phyloP scores from a whole-genome alignment of 129 eudicot genomes.

The Pseudognaphalium luteoalbum region DNA sequence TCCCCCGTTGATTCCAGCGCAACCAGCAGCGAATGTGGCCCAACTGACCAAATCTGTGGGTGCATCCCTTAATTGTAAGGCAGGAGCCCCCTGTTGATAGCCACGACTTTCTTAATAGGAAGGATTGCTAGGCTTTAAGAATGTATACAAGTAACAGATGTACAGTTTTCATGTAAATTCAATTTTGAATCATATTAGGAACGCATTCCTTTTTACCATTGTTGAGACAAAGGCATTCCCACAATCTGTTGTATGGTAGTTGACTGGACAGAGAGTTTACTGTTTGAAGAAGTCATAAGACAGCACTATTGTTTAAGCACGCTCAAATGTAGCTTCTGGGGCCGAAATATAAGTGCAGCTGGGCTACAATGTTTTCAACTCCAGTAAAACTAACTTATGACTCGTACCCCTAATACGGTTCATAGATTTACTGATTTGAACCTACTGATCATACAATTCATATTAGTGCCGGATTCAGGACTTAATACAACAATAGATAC shows the following conservation, averaged over 20 bases:
- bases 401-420: too few relatives aligned
- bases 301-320: too few relatives aligned
- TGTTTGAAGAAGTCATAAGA: too few relatives aligned
- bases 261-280: too few relatives aligned
- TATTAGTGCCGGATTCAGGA: too few relatives aligned
- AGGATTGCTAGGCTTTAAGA: slow-evolving; percentile 31
- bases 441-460: too few relatives aligned
- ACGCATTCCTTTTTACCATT: slow-evolving; percentile 17
- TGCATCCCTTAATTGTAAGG: slow-evolving; percentile 27
- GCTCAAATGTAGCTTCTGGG: too few relatives aligned
- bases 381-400: too few relatives aligned
- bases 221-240: background rate
- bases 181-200: slow-evolving; percentile 11
- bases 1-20: slow-evolving; percentile 26
- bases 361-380: too few relatives aligned
- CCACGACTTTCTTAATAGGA: slow-evolving; percentile 21
- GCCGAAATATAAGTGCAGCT: too few relatives aligned
- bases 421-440: too few relatives aligned
- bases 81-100: slow-evolving; percentile 31
- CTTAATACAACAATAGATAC: too few relatives aligned
- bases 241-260: background rate
- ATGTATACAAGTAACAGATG: slow-evolving; percentile 29
- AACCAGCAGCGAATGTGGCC: slow-evolving; percentile 30
- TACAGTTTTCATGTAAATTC: slow-evolving; percentile 30
- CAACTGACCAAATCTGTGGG: slow-evolving; percentile 38